Base-by-base conservation (phyloP, 345 rosid genomes). In the Moringa oleifera region DNA sequence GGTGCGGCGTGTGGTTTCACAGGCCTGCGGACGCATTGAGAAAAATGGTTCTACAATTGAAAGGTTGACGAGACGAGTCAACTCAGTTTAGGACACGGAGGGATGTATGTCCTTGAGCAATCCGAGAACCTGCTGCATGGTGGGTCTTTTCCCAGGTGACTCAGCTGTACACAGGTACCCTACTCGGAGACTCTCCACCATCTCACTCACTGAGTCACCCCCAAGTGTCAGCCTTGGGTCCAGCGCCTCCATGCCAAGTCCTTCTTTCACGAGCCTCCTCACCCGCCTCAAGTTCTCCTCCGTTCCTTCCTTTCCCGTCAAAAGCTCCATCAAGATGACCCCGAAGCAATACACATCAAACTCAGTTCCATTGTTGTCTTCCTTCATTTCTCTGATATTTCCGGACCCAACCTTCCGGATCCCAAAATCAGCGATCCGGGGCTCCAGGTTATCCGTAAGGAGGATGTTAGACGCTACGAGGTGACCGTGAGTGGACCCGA, bases 91-190 rank as follows among this genome's bases (percentile, higher is more conserved):
- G 1, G 16, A 7, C 47, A 15, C 12, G 16, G 1, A 5, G 47
- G 85, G 73, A 33, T 76, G 89, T 11, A 87, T 74, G 77, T 90
- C 97, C 67, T 93, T 90, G 25, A 93, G 94, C 59, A 86, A 75
- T 10, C 97, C 98, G 20, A 93, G 61, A 5, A 93, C 94, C 49
- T 93, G 98, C 58, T 90, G 98, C 92, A 93, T 90, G 19, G 88
- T 85, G 61, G 97, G 97, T 53, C 98, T 75, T 73, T 93, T 93
- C 24, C 64, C 81, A 0, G 96, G 75, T 18, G 71, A 54, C 71
- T 93, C 97, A 4, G 96, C 97, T 70, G 97, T 93, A 50, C 98
- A 90, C 37, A 93, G 62, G 61, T 83, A 93, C 25, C 85, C 90
- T 16, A 90, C 88, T 47, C 91, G 82, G 59, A 93, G 87, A 64